Evolutionary conservation across 2,329 filamentous ascomycete genomes (phyloP), one percentile per base, ranked within the genome.

Genomic region (Hymenoscyphus repandus): DNA sequence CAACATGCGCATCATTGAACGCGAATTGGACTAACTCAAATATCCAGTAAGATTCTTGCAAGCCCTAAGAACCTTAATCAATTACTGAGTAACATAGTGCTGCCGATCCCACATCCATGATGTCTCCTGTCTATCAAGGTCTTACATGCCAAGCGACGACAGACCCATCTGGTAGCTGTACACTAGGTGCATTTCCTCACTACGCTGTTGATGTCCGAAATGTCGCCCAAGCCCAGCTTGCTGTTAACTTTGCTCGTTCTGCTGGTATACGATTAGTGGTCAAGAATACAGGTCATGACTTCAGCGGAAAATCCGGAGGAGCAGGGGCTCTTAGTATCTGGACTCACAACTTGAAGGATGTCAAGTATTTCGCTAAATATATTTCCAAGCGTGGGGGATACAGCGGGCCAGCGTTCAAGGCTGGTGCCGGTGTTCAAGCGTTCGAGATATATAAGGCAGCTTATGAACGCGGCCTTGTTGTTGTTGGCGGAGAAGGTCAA

Each of bases 241-340:
- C 70, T 31, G 61, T 73, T 33, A 70, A 75, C 32, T 59, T 78
- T 32, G 67, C 74, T 7, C 58, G 75, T 18, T 57, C 66, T 6
- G 57, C 73, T 34, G 74, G 73, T 42, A 67, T 61, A 40, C 66
- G 31, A 70, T 67, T 0, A 67, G 72, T 15, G 69, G 44, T 61
- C 12, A 59, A 58, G 40, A 61, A 61, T 33, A 60, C 58, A 3
- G 72, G 73, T 3, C 72, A 76, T 53, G 71, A 72, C 56, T 77
- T 72, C 52, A 68, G 66, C 18, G 74, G 72, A 13, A 72, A 73
- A 50, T 74, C 72, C 0, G 68, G 68, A 5, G 74, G 74, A 34
- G 67, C 69, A 1, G 74, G 74, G 9, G 69, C 72, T 0, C 60
- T 78, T 1, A 71, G 69, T 42, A 64, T 77, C 49, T 78, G 74